Evolutionary conservation across 805 yeast species (phyloP), one percentile per base, ranked within the genome.

Genomic region (Ogataea allantospora): DNA sequence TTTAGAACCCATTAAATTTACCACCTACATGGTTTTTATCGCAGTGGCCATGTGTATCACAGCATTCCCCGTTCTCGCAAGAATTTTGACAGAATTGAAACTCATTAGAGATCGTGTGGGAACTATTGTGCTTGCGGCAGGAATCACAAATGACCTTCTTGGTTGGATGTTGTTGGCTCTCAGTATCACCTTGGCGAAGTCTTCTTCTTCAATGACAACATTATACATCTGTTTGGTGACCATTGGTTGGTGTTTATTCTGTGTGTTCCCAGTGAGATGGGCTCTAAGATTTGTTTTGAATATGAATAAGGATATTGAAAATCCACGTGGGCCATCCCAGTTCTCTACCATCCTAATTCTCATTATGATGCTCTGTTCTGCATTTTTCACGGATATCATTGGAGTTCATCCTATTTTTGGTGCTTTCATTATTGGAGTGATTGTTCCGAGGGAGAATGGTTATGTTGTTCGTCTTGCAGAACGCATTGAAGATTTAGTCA

Each of bases 351-450:
- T 78, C 61, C 54, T 72, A 21, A 74, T 83, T 21, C 49, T 85
- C 38, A 47, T 77, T 7, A 54, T 77, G 39, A 80, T 78, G 46
- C 75, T 85, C 43, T 57, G 73, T 4, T 81, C 89, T 4, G 77
- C 93, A 2, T 85, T 84, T 60, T 83, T 77, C 56, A 85, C 95
- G 2, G 89, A 83, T 56, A 82, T 85, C 40, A 81, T 85, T 45
- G 95, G 95, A 5, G 91, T 83, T 8, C 95, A 85, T 60, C 84
- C 93, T 0, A 85, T 85, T 49, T 85, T 85, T 60, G 95, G 95
- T 27, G 93, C 91, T 0, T 86, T 85, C 53, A 70, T 85, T 61
- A 77, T 79, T 9, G 95, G 95, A 4, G 65, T 81, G 21, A 75
- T 85, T 35, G 74, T 84, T 6, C 95, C 95, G 7, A 68, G 91